These are phyloP conservation scores for Stephanodiscus triporus DNA, from an alignment of 108 stramenopile species.

Conservation along the genomic window DNA sequence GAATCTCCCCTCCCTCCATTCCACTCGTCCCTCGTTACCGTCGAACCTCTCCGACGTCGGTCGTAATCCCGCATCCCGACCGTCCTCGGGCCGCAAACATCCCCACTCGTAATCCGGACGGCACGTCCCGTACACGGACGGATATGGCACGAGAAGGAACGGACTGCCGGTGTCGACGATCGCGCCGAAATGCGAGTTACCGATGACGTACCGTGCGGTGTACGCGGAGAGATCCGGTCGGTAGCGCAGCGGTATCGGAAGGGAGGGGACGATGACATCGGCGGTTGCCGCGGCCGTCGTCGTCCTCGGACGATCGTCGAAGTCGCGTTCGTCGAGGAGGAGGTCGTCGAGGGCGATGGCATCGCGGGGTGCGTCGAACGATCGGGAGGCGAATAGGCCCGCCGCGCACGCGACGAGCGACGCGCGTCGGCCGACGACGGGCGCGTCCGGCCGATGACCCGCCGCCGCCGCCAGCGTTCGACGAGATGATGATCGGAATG, in stretches of 20 bases:
- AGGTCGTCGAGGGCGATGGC: no score
- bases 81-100: constrained; percentile 36
- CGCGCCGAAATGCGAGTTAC: constrained; percentile 36
- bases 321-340: no score
- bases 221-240: constrained; percentile 34
- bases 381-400: no score
- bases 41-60: constrained; percentile 43
- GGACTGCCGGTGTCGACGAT: constrained; percentile 45
- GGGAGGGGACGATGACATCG: background rate
- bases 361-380: no score
- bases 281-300: background rate
- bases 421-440: no score
- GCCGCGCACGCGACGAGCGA: no score
- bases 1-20: constrained; percentile 44
- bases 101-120: constrained; percentile 33
- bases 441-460: no score
- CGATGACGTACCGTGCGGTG: constrained; percentile 29
- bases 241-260: constrained; percentile 34
- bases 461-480: no score
- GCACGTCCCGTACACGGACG: constrained; percentile 13
- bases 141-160: constrained; percentile 33
- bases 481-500: no score
- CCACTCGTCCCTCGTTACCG: constrained; percentile 44
- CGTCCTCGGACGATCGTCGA: no score
- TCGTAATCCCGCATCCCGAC: constrained; percentile 18